A percentile compares a stretch with the other conserved stretches of the same genome.
Conservation (phyloP, 2,329 filamentous ascomycete genomes). For the Clarireedia paspali region DNA sequence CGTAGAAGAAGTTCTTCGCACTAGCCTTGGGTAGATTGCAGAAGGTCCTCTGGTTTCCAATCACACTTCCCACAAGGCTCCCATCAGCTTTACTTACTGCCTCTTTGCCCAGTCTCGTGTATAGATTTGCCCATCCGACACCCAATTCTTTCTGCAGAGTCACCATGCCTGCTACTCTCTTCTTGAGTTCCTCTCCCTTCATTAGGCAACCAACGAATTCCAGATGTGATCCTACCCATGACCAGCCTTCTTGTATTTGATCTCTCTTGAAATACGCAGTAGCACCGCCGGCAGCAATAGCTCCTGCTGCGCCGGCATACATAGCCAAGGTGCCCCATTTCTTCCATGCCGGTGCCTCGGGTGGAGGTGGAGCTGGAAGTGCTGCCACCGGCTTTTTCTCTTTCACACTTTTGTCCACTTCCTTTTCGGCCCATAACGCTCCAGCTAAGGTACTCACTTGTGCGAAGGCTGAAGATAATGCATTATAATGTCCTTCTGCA, state of each 20-base stretch:
- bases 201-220: slow-evolving; percentile 89
- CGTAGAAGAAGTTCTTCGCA: slow-evolving; percentile 51
- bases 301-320: slow-evolving; percentile 75
- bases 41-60: slow-evolving; percentile 74
- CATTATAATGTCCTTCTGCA: slow-evolving; percentile 79
- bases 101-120: slow-evolving; percentile 71
- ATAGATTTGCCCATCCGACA: slow-evolving; percentile 79
- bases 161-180: slow-evolving; percentile 63
- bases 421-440: slow-evolving; percentile 54
- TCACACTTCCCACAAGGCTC: slow-evolving; percentile 47
- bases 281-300: slow-evolving; percentile 73
- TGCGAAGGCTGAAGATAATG: slow-evolving; percentile 60
- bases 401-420: slow-evolving; percentile 26
- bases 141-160: slow-evolving; percentile 55
- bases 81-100: slow-evolving; percentile 44
- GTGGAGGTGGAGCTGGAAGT: slow-evolving; percentile 32
- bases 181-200: slow-evolving; percentile 72
- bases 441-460: slow-evolving; percentile 59
- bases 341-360: slow-evolving; percentile 52
- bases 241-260: slow-evolving; percentile 65
- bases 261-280: slow-evolving; percentile 83
- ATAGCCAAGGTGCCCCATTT: slow-evolving; percentile 80
- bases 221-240: slow-evolving; percentile 83
- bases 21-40: slow-evolving; percentile 66
- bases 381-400: slow-evolving; percentile 32